Evolutionary conservation across 2,329 filamentous ascomycete species (phyloP), one percentile per base, ranked within the genome.

Genomic region (Neopestalotiopsis sp.): DNA sequence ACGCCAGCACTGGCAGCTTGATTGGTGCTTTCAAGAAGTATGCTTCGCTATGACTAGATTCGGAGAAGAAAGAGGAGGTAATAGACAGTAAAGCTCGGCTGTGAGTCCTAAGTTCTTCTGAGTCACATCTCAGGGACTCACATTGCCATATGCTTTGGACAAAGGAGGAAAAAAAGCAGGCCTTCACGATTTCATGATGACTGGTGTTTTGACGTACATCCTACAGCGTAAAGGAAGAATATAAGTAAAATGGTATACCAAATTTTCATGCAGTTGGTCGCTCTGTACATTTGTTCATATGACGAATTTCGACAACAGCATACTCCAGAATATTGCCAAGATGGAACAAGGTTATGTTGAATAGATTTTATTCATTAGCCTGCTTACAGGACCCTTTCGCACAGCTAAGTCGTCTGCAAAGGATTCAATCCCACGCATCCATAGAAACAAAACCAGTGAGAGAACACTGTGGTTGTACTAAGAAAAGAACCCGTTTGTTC

Each of bases 1-100:
- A 99, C 81, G 85, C 90, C 71, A 96, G 93, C 76, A 99, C 96
- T 12, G 94, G 91, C 72, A 94, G 95, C 34, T 86, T 99, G 74
- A 94, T 99, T 81, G 91, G 91, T 70, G 94, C 93, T 10, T 99
- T 98, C 86, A 97, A 97, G 92, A 90, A 91, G 84, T 90, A 86
- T 73, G 80, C 84, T 30, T 84, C 84, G 75, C 79, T 84, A 71
- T 89, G 82, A 84, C 58, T 62, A 28, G 20, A 57, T 17, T 34
- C 57, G 13, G 57, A 62, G 10, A 38, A 30, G n/a, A n/a, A 12
- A 20, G 40, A 28, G 62, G 52, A 58, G 30, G 12, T 13, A n/a
- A 32, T 40, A 4, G 42, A 38, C 4, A 32, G 32, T 4, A 67
- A 60, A 45, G 65, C 65, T 32, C 42, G 56, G 24, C 65, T 67